Evolutionary conservation across 2,329 filamentous ascomycete species (phyloP).

Genomic region (Hymenotorrendiella dingleyae): DNA sequence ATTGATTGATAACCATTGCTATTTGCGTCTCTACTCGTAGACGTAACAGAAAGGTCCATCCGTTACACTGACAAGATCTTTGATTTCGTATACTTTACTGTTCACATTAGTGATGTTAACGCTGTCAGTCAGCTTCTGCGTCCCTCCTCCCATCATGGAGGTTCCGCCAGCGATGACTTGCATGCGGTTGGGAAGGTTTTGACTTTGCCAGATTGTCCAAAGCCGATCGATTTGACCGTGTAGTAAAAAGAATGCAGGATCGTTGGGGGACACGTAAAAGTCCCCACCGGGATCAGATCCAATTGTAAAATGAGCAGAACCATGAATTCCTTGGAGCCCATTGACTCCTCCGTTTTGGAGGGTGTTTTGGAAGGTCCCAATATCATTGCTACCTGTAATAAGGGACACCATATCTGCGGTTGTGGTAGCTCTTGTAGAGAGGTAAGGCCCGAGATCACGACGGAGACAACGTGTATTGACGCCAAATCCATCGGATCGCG

Average conservation of each 20-base stretch:
- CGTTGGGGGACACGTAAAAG: conserved; percentile 37
- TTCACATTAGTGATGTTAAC: conserved; percentile 7
- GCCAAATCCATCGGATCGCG: conserved; percentile 25
- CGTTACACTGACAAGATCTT: conserved; percentile 33
- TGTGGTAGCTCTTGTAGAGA: conserved; percentile 33
- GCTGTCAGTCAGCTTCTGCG: conserved; percentile 13
- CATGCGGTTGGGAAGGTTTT: conserved; percentile 29
- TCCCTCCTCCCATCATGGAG: conserved; percentile 13
- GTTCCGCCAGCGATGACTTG: conserved; percentile 16
- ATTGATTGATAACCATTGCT: too few relatives aligned
- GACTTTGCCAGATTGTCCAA: conserved; percentile 42
- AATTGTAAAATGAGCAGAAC: conserved; percentile 35
- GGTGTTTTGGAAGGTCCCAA: conserved; percentile 38
- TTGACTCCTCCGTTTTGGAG: conserved; percentile 32
- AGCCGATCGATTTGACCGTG: conserved; percentile 40
- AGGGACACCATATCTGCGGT: conserved; percentile 32
- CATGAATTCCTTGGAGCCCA: conserved; percentile 32
- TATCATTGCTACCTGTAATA: conserved; percentile 31
- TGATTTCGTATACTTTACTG: conserved; percentile 8
- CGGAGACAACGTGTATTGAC: conserved; percentile 38
- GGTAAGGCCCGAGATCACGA: conserved; percentile 35
- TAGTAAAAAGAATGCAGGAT: conserved; percentile 40
- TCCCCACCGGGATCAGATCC: conserved; percentile 40
- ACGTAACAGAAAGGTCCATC: conserved; percentile 40
- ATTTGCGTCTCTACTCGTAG: conserved; percentile 36